These are phyloP conservation scores for Entomortierella lignicola DNA, from an alignment of 192 early-diverging fungal genomes.

Conservation along the genomic window DNA sequence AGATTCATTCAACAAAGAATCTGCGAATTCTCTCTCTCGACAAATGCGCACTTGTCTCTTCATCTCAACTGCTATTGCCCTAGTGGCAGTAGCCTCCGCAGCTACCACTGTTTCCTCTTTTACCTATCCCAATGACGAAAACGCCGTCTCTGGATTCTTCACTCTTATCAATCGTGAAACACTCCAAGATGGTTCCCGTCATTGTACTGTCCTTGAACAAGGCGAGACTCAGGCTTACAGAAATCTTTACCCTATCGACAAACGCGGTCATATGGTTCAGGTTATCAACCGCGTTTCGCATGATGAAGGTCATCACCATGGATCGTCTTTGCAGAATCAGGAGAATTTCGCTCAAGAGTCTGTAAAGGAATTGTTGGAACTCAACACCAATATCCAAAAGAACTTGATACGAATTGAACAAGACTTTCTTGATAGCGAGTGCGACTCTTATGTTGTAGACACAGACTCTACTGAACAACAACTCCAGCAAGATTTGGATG, in stretches of 20 bases:
- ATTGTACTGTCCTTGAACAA: constrained; percentile 35
- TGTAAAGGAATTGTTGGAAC: constrained; percentile 24
- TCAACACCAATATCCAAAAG: constrained; percentile 27
- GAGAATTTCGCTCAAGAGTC: neutral
- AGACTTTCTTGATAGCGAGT: constrained; percentile 16
- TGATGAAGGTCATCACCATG: constrained; percentile 31
- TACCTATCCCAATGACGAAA: constrained; percentile 29
- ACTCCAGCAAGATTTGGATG: constrained; percentile 2
- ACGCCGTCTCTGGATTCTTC: constrained; percentile 14
- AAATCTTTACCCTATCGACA: constrained; percentile 33
- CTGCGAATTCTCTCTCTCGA: neutral
- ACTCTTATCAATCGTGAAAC: constrained; percentile 22
- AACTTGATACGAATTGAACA: constrained; percentile 5
- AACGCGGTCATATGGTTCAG: constrained; percentile 15
- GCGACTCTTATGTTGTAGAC: constrained; percentile 3
- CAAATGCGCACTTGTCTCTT: constrained; percentile 48
- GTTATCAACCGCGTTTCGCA: constrained; percentile 24
- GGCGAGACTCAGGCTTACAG: constrained; percentile 38
- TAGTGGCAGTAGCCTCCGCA: constrained; percentile 17
- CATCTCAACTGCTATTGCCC: constrained; percentile 35
- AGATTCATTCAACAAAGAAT: neutral
- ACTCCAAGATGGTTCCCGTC: neutral
- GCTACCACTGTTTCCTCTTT: neutral
- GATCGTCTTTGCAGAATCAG: constrained; percentile 3
- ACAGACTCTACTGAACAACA: neutral